Conservation (phyloP, 345 rosid species). For the Citrus reticulata region DNA sequence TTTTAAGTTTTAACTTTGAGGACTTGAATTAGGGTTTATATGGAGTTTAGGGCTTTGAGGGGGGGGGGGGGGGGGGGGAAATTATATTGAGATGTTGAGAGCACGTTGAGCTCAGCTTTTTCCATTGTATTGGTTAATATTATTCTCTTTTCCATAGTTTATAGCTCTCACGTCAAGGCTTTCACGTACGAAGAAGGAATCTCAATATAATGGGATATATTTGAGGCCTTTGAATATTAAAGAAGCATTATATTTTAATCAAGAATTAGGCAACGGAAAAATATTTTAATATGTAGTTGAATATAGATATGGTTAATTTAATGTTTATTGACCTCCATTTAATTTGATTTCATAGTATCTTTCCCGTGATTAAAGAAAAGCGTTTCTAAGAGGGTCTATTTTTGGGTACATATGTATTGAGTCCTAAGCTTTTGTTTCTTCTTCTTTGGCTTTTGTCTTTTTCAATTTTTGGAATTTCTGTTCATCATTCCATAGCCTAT, state of each 20-base stretch:
- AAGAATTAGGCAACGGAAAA: not conserved
- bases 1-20: too few species aligned
- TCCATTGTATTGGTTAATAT: not conserved
- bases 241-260: not conserved
- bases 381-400: too few species aligned
- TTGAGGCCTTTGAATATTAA: not conserved
- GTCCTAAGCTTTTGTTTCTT: too few species aligned
- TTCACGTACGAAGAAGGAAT: conserved; percentile 1
- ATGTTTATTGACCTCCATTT: too few species aligned
- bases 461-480: too few species aligned
- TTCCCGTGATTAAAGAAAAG: too few species aligned
- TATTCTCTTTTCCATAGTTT: not conserved
- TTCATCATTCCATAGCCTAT: too few species aligned
- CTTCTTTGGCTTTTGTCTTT: too few species aligned
- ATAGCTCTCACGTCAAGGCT: not conserved
- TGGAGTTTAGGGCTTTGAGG: not conserved
- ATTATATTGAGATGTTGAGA: not conserved
- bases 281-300: not conserved
- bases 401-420: too few species aligned
- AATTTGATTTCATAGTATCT: too few species aligned
- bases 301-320: not conserved
- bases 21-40: not conserved
- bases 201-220: not conserved
- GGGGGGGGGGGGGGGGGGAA: too few species aligned
- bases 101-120: not conserved